These are phyloP conservation scores for Apiosordaria backusii DNA, from an alignment of 495 filamentous ascomycete species.

Conservation along the genomic window DNA sequence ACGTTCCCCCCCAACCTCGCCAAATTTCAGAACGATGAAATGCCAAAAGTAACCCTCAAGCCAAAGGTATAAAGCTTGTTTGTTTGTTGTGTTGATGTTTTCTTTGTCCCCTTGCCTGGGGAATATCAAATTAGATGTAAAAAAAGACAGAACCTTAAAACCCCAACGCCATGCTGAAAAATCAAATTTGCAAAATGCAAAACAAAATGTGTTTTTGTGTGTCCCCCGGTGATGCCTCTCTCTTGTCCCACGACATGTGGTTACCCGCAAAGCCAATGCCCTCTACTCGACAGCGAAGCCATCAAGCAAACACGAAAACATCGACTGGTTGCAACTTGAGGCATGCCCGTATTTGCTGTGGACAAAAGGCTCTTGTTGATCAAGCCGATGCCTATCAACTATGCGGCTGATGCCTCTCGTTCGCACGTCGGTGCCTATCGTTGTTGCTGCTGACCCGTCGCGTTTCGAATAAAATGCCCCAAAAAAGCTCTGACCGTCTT, in stretches of 20 bases:
- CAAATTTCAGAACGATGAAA: neutral
- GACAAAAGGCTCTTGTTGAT: neutral
- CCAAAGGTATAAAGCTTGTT: neutral
- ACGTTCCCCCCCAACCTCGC: neutral
- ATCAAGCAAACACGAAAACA: neutral
- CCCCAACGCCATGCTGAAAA: conserved; percentile 31
- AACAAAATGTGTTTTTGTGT: neutral
- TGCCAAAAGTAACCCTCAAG: neutral
- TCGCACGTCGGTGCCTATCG: neutral
- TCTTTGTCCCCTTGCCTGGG: neutral
- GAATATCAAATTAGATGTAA: neutral
- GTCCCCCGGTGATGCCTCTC: neutral
- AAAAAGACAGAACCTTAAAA: conserved; percentile 11
- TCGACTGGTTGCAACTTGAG: neutral
- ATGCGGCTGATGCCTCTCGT: neutral
- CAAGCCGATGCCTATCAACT: neutral
- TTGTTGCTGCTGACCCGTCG: neutral
- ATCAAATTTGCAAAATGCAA: conserved; percentile 20
- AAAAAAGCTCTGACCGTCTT: conserved; percentile 14
- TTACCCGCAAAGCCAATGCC: neutral
- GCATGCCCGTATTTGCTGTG: neutral
- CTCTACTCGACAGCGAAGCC: neutral
- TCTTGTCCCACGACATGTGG: neutral
- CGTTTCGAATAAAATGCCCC: neutral
- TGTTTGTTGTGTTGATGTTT: neutral